Evolutionary conservation across 306 rosid genomes (phyloP).

Genomic region (Lathyrus sativus): DNA sequence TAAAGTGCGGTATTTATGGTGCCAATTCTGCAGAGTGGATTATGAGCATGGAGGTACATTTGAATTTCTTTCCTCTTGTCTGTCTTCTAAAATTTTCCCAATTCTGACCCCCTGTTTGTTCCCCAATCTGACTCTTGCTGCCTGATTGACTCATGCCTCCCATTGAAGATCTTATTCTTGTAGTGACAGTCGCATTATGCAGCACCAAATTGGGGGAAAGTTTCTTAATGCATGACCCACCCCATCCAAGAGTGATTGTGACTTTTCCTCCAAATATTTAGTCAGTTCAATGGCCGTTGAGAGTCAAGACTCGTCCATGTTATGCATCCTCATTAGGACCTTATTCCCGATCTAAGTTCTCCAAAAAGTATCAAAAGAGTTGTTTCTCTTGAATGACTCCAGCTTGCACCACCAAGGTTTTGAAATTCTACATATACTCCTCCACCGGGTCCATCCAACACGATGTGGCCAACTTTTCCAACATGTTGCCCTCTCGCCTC

Average conservation of each 20-base stretch:
- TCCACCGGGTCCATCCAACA: neutral
- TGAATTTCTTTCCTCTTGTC: conserved; percentile 6
- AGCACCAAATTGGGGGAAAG: neutral
- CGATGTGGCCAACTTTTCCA: neutral
- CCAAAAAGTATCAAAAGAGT: neutral
- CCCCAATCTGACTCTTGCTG: neutral
- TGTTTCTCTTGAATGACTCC: neutral
- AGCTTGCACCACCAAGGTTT: neutral
- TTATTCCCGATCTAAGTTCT: neutral
- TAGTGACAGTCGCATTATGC: neutral
- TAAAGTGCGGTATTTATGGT: conserved; percentile 90
- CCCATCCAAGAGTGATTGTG: neutral
- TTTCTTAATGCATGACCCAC: neutral
- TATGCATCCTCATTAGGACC: neutral
- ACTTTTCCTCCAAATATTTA: neutral
- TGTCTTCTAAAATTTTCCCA: conserved; percentile 2
- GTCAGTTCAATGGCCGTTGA: neutral
- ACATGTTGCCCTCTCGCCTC: neutral
- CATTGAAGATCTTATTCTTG: neutral
- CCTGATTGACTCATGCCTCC: neutral
- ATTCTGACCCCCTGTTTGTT: conserved; percentile 19
- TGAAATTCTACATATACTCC: neutral
- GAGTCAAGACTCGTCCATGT: neutral
- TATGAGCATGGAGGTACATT: conserved; percentile 86
- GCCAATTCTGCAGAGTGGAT: conserved; percentile 84